Percentiles rank a stretch among this genome's conserved stretches.
phyloP scores from a whole-genome alignment of 176 grass and related monocot species.

The Zizania latifolia region DNA sequence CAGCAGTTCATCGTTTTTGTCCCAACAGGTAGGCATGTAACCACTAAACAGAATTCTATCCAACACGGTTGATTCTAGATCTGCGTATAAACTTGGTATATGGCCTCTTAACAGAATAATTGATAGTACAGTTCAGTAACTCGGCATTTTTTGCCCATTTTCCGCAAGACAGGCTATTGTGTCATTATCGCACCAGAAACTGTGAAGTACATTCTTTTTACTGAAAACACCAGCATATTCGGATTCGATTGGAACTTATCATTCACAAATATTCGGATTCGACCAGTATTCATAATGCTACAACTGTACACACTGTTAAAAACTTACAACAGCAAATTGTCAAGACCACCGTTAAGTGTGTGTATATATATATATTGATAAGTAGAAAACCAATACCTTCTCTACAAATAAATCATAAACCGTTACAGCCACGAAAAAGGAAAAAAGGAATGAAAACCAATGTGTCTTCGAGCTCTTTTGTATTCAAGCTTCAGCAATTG shows the following conservation, averaged over 20 bases:
- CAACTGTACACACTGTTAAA: slow-evolving; percentile 51
- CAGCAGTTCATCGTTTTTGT: neutral
- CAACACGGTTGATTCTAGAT: neutral
- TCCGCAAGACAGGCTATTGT: neutral
- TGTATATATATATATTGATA: slow-evolving; percentile 26
- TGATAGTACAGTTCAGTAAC: too few relatives aligned
- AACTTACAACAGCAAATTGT: slow-evolving; percentile 40
- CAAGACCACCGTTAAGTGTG: slow-evolving; percentile 24
- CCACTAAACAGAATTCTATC: neutral
- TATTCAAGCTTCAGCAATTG: slow-evolving; percentile 16
- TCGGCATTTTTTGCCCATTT: neutral
- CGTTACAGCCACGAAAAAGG: slow-evolving; percentile 20
- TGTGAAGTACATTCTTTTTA: neutral
- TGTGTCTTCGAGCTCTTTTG: slow-evolving; percentile 21
- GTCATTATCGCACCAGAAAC: neutral
- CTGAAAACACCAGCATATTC: neutral
- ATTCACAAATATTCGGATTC: slow-evolving; percentile 32
- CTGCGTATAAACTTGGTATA: neutral
- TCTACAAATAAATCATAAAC: slow-evolving; percentile 52
- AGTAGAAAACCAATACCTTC: slow-evolving; percentile 33
- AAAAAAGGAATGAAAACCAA: neutral
- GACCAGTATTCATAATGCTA: slow-evolving; percentile 35
- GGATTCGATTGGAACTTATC: slow-evolving; percentile 9
- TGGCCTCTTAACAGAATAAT: too few relatives aligned
- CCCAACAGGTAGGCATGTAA: neutral